phyloP scores from a whole-genome alignment of 2,329 filamentous ascomycete genomes.

The Xylaria sp. region DNA sequence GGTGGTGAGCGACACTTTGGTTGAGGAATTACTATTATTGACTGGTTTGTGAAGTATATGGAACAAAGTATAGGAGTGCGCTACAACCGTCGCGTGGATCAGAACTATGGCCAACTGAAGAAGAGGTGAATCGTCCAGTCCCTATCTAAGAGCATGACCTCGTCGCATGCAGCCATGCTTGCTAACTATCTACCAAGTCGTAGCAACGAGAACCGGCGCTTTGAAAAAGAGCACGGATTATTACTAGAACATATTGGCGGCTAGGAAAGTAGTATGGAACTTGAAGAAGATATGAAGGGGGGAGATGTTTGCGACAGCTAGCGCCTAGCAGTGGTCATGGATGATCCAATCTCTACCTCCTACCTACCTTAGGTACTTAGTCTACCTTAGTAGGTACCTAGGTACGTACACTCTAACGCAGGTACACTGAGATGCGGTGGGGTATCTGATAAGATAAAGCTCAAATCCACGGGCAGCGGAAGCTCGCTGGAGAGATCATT shows the following conservation, averaged over 20 bases:
- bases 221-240: too few relatives aligned
- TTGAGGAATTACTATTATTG: background rate
- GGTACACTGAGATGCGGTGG: too few relatives aligned
- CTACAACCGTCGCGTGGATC: background rate
- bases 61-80: too few relatives aligned
- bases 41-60: background rate
- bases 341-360: too few relatives aligned
- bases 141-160: background rate
- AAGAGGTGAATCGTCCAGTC: background rate
- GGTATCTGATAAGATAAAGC: background rate
- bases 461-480: too few relatives aligned
- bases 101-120: background rate
- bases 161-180: slow-evolving; percentile 2
- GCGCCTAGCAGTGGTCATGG: too few relatives aligned
- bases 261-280: background rate
- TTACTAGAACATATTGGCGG: background rate
- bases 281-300: too few relatives aligned
- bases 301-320: too few relatives aligned
- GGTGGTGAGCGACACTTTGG: background rate
- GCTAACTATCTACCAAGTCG: background rate
- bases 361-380: background rate
- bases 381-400: background rate
- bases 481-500: too few relatives aligned
- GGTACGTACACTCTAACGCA: background rate
- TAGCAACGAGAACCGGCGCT: too few relatives aligned